A percentile compares a stretch with the other conserved stretches of the same genome.
Evolutionary conservation across 129 eudicot genomes (phyloP).

Genomic region (Artemisia argyi): DNA sequence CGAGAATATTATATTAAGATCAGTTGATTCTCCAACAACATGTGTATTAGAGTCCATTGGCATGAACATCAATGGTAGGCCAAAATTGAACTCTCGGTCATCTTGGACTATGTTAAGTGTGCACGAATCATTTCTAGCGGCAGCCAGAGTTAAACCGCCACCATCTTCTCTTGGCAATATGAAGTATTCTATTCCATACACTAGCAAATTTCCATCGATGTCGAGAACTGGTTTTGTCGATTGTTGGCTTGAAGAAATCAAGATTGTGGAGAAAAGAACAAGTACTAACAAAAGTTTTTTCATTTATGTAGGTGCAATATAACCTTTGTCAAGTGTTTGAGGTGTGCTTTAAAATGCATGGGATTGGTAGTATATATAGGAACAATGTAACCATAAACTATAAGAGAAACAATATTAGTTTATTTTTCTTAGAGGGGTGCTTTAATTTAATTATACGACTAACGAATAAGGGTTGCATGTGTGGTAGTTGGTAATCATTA

Average conservation of each 20-base stretch:
- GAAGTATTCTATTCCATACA: conserved; percentile 35
- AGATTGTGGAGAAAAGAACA: conserved; percentile 23
- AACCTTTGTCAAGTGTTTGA: too few species aligned
- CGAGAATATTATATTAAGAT: conserved; percentile 38
- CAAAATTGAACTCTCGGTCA: conserved; percentile 18
- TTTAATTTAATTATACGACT: too few species aligned
- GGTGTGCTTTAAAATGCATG: too few species aligned
- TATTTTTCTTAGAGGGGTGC: too few species aligned
- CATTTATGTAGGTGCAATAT: not conserved
- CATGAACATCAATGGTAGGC: conserved; percentile 40
- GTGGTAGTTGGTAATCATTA: too few species aligned
- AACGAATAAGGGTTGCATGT: too few species aligned
- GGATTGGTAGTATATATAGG: too few species aligned
- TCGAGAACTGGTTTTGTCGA: conserved; percentile 42
- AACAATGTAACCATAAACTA: too few species aligned
- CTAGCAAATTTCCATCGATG: conserved; percentile 33
- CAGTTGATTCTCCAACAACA: conserved; percentile 40
- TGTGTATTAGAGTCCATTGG: conserved; percentile 35
- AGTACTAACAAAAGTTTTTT: not conserved
- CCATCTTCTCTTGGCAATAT: conserved; percentile 55
- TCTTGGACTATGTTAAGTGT: conserved; percentile 46
- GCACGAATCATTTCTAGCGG: conserved; percentile 38
- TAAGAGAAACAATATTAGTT: too few species aligned
- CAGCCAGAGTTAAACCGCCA: conserved; percentile 44
- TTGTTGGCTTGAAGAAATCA: conserved; percentile 22